These are phyloP conservation scores for Aegle marmelos DNA, from an alignment of 345 rosid species.

Conservation along the genomic window DNA sequence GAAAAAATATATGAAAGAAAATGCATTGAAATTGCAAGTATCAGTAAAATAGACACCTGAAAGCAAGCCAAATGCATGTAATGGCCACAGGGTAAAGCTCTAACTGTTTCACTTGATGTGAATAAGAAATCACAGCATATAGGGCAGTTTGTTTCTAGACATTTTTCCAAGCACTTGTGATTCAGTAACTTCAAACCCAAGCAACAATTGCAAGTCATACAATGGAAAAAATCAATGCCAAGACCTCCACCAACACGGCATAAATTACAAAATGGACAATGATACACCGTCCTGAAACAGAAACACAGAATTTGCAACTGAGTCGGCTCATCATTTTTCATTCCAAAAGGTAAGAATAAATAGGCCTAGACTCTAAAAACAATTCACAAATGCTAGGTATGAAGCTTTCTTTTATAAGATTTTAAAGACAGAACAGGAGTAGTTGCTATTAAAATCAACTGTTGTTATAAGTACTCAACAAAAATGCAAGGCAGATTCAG, in stretches of 20 bases:
- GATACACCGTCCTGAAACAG: conserved; percentile 66
- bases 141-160: conserved; percentile 85
- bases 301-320: neutral
- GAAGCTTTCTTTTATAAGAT: neutral
- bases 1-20: neutral
- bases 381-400: neutral
- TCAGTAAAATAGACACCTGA: conserved; percentile 51
- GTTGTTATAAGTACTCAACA: neutral
- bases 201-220: conserved; percentile 97
- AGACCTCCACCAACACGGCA: conserved; percentile 92
- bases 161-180: conserved; percentile 88
- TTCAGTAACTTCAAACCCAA: conserved; percentile 63
- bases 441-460: neutral
- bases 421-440: neutral
- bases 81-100: conserved; percentile 93
- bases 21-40: neutral
- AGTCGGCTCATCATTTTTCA: neutral
- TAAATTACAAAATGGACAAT: conserved; percentile 90
- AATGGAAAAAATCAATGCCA: conserved; percentile 84
- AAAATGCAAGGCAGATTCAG: neutral
- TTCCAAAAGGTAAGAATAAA: neutral
- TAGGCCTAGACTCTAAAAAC: neutral
- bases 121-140: conserved; percentile 87
- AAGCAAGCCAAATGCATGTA: conserved; percentile 91
- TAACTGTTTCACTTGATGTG: conserved; percentile 78